phyloP scores from a whole-genome alignment of 2,329 filamentous ascomycete genomes.

The Phaeosphaeriaceae sp. region DNA sequence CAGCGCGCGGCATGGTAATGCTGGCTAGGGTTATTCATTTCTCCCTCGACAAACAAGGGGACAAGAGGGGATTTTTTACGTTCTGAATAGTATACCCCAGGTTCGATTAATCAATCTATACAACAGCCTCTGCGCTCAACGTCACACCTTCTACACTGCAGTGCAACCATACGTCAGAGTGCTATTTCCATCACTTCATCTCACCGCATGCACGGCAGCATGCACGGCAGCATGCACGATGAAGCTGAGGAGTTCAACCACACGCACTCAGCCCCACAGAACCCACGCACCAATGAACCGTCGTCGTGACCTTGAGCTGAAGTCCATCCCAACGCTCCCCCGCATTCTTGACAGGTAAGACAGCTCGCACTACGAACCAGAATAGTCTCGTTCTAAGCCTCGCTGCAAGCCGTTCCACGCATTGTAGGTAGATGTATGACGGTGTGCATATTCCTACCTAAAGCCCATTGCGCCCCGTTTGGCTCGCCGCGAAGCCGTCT shows the following conservation, averaged over 20 bases:
- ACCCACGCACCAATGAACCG: neutral
- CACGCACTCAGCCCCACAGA: neutral
- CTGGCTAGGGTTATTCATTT: neutral
- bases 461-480: slow-evolving; percentile 5
- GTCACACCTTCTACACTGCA: neutral
- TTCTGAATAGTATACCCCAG: slow-evolving; percentile 5
- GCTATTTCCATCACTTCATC: neutral
- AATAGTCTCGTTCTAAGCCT: neutral
- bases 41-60: neutral
- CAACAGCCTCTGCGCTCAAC: neutral
- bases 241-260: neutral
- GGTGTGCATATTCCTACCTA: neutral
- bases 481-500: neutral
- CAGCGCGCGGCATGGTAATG: neutral
- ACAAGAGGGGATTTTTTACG: neutral
- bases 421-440: neutral
- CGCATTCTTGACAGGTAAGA: neutral
- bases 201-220: too few species aligned
- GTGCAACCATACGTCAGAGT: neutral
- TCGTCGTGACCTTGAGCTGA: neutral
- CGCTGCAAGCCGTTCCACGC: neutral
- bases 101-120: slow-evolving; percentile 1
- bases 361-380: too few species aligned
- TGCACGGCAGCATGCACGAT: neutral
- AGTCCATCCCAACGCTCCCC: neutral